Evolutionary conservation across 768 basidiomycete species (phyloP), one percentile per base, ranked within the genome.

Genomic region (Amanita thiersii): DNA sequence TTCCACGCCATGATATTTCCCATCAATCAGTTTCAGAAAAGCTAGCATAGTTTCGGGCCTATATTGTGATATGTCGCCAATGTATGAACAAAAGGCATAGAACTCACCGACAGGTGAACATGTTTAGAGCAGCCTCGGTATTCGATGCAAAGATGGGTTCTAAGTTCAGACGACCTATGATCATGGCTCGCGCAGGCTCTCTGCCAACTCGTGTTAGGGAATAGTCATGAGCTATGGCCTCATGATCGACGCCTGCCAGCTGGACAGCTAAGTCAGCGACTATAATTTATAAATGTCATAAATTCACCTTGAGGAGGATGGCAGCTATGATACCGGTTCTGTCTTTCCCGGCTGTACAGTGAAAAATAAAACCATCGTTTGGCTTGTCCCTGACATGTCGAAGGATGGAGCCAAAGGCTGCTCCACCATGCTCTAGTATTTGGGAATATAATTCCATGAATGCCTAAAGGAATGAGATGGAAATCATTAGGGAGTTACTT

Each of bases 281-380:
- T 19, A 20, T 15, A 10, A 32, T 21, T 8, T 10, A 21, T n/a
- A 32, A 43, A 19, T 4, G 14, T 28, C 5, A 9, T 6, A 28
- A 9, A 28, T 14, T 21, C 53, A 86, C 86, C 59, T 79, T 77
- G 18, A 89, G 63, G 9, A 88, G 52, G 21, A 89, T 66, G 4
- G 86, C 86, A 10, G 84, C 82, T 26, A 82, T 59, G 17, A 89
- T 62, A 11, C 86, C 87, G 1, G 87, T 89, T 50, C 87, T 65
- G 60, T 90, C 86, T 57, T 89, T 90, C 2, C 87, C 87, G 19
- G 85, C 87, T 40, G 87, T 88, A 50, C 87, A 90, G 51, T 89
- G 85, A 49, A 89, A 84, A 19, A 88, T 47, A 49, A 72, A 81
- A 0, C 71, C 75, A 14, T 76, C 72, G 29, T 70, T 65, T 52